Percentiles rank a stretch among this genome's conserved stretches.
Evolutionary conservation across 768 basidiomycete species (phyloP).

Genomic region (Mycena galopus): DNA sequence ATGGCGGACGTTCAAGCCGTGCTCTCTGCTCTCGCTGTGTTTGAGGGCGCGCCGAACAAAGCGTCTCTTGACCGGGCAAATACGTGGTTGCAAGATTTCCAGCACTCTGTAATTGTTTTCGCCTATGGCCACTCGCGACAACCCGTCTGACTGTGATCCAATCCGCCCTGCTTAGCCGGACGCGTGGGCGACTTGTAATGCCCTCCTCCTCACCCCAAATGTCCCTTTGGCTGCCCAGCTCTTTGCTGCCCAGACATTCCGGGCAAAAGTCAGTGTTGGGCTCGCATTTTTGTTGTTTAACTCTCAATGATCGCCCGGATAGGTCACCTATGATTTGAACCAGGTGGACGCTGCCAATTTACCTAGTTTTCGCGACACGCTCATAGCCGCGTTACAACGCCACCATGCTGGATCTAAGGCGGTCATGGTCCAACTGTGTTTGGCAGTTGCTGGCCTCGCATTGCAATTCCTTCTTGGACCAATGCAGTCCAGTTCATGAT

Average conservation of each 20-base stretch:
- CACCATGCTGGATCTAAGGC: conserved; percentile 85
- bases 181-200: conserved; percentile 96
- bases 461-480: conserved; percentile 89
- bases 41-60: conserved; percentile 86
- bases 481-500: conserved; percentile 87
- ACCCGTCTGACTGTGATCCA: conserved; percentile 76
- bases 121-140: conserved; percentile 74
- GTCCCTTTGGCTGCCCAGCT: conserved; percentile 85
- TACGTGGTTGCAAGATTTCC: conserved; percentile 97
- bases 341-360: conserved; percentile 85
- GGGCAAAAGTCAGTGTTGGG: conserved; percentile 81
- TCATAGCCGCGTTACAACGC: conserved; percentile 79
- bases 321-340: conserved; percentile 96
- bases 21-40: conserved; percentile 83
- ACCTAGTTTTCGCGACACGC: conserved; percentile 87
- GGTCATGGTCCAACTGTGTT: conserved; percentile 89
- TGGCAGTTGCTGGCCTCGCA: conserved; percentile 92
- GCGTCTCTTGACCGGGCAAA: conserved; percentile 88
- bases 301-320: conserved; percentile 48
- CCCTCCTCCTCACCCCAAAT: conserved; percentile 86
- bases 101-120: conserved; percentile 97
- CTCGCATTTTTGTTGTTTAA: conserved; percentile 21
- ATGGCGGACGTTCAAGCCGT: conserved; percentile 83
- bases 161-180: conserved; percentile 84
- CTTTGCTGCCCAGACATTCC: conserved; percentile 97